Evolutionary conservation across 352 stramenopile genomes (phyloP), one percentile per base, ranked within the genome.

Genomic region (Phytophthora sp.): DNA sequence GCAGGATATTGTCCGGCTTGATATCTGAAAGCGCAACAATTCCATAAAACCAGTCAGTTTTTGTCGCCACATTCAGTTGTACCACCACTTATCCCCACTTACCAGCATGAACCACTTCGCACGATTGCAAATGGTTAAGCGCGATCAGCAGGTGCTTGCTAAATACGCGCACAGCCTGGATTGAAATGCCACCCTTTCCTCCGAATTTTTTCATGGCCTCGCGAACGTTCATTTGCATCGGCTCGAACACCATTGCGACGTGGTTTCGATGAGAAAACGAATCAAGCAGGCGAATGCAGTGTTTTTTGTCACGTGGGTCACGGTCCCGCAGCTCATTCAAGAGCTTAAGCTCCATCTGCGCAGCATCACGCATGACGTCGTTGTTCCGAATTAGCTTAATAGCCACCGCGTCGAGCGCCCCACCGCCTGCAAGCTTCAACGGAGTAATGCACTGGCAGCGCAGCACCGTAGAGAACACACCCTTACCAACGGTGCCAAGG

Each of bases 401-500:
- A 5, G 88, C 88, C 4, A 97, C 88, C 2, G 79, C 42, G 5
- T 82, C 44, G 31, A 72, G 46, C 1, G 11, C 38, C 15, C 53
- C 45, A 27, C 52, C 35, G 10, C 21, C 43, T 7, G 32, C 43
- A 27, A 24, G 77, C 26, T 44, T 23, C 12, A 77, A 69, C 13
- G 75, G 81, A 7, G 84, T 72, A 35, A 79, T 58, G 18, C 76
- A 79, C 26, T 95, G 79, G 66, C 96, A 99, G 51, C 97, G 94
- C n/a, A 99, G 73, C 12, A 99, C 98, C 4, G 94, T 98, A 5
- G 94, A 98, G 69, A 99, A 99, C 1, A 99, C 97, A 13, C 98
- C 98, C 62, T 99, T 98, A 1, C 98, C 98, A 11, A 94, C 91
- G 5, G 90, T 82, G 7, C 96, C 94, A n/a, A 98, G 72, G 18